Base-by-base conservation (phyloP, 2,329 filamentous ascomycete genomes). In the Venturia carpophila region DNA sequence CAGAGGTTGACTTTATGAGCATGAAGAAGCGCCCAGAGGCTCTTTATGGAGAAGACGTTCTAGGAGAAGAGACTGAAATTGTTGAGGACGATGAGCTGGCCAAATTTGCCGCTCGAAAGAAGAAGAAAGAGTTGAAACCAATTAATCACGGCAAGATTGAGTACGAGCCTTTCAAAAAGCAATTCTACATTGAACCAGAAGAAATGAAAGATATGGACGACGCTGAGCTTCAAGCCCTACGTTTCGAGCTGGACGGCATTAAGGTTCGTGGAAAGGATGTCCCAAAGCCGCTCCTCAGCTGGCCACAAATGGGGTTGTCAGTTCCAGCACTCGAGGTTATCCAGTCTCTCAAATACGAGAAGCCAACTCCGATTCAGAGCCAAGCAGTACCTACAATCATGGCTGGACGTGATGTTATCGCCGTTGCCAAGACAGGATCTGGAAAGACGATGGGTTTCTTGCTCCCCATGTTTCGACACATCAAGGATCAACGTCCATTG, bases 371-470 rank as follows among this genome's bases (percentile, higher is more conserved):
- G 0, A 97, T 99, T 70, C 94, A 99, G 76, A 88, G 92, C 76
- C 94, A 99, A 76, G 94, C 94, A 2, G 87, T 97, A 67, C 94
- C 94, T 1, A 88, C 92, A 11, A 90, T 97, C 71, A 97, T 97
- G 90, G 96, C 92, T 37, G 94, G 94, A 11, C 86, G 92, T 69
- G 94, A 99, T 79, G 90, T 97, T 45, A 91, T 99, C 68, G 94
- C 92, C 69, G 92, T 99, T 64, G 94, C 94, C 21, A 97, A 97
- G 79, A 99, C 94, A 34, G 94, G 94, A 5, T 97, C 94, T 34
- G 94, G 94, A 74, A 99, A 99, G 79, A 99, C 94, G 0, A 87
- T 97, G 71, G 94, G 94, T 6, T 99, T 97, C 74, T 79, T 96
- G 39, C 83, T 99, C 56, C 94, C 94, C 45, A 97, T 97, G 91